Evolutionary conservation across 768 basidiomycete species (phyloP), one percentile per base, ranked within the genome.

Genomic region (Suillus subaureus): DNA sequence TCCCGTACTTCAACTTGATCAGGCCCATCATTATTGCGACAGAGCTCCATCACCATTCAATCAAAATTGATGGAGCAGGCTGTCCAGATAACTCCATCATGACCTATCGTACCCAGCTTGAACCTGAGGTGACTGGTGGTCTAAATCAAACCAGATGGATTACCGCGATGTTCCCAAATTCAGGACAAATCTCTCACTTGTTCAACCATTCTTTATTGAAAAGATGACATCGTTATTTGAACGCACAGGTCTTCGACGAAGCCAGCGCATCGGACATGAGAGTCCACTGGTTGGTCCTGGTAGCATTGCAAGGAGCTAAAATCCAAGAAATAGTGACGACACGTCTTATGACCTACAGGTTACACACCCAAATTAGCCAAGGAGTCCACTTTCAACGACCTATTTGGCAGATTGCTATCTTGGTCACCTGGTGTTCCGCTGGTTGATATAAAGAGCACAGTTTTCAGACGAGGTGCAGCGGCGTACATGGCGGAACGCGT

Each of bases 391-490:
- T 37, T 74, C 74, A 65, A 73, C 76, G 23, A 80, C 79, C 64
- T 78, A 80, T 54, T 72, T 71, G 9, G 12, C 33, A 55, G 1
- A 55, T 35, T 18, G 21, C 40, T 6, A 79, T 13, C 37, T 13
- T 13, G 3, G 33, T 33, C n/a, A n/a, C n/a, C n/a, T n/a, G 31
- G 33, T 33, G 33, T 33, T 33, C 33, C 33, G 33, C 33, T 6
- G 33, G 4, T 33, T 6, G 33, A 33, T 5, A 33, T 33, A 35
- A 86, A 86, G 0, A 70, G 69, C 28, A 86, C 35, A 35, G 9
- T 79, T 57, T 81, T 72, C 15, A 77, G 73, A 66, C 85, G 86
- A n/a, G 80, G 80, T 37, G 74, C 83, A 1, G 79, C 82, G 0
- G 81, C 66, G 67, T 85, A 73, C 86, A 86, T 67, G 82, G 15